Evolutionary conservation across 78 protist species (phyloP).

Genomic region (Dictyostelium capitatum): DNA sequence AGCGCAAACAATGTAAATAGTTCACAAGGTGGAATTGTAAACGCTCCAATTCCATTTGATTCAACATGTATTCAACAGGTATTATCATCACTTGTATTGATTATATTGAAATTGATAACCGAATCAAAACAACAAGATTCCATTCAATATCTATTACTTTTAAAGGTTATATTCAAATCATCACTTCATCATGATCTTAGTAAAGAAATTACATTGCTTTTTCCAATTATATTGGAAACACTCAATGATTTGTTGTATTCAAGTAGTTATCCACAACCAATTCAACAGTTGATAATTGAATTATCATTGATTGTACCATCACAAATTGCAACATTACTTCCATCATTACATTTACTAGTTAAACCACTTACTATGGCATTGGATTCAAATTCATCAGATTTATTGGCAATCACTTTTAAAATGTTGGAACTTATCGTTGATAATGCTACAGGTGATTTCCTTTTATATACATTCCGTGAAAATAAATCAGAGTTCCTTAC

Average conservation of each 20-base stretch:
- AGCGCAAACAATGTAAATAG: neutral
- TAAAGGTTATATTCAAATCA: conserved; percentile 21
- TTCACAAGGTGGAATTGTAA: neutral
- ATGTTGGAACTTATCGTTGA: conserved; percentile 92
- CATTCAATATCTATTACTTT: conserved; percentile 15
- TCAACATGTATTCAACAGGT: conserved; percentile 24
- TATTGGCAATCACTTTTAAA: conserved; percentile 14
- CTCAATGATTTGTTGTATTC: conserved; percentile 67
- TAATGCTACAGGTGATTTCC: conserved; percentile 87
- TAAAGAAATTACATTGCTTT: conserved; percentile 36
- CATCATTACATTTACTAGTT: conserved; percentile 88
- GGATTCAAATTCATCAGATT: conserved; percentile 30
- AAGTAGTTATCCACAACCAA: conserved; percentile 37
- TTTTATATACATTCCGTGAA: conserved; percentile 34
- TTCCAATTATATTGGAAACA: conserved; percentile 79
- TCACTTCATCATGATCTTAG: conserved; percentile 33
- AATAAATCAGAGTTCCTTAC: conserved; percentile 60
- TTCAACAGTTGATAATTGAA: conserved; percentile 90
- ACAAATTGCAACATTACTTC: conserved; percentile 87
- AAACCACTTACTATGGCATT: conserved; percentile 91
- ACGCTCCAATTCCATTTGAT: neutral
- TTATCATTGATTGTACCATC: conserved; percentile 94
- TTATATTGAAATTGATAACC: neutral
- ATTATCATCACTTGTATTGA: conserved; percentile 8
- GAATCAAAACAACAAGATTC: conserved; percentile 39